A percentile compares a stretch with the other conserved stretches of the same genome.
phyloP scores from a whole-genome alignment of 192 early-diverging fungal genomes.

The Coemansia asiatica region DNA sequence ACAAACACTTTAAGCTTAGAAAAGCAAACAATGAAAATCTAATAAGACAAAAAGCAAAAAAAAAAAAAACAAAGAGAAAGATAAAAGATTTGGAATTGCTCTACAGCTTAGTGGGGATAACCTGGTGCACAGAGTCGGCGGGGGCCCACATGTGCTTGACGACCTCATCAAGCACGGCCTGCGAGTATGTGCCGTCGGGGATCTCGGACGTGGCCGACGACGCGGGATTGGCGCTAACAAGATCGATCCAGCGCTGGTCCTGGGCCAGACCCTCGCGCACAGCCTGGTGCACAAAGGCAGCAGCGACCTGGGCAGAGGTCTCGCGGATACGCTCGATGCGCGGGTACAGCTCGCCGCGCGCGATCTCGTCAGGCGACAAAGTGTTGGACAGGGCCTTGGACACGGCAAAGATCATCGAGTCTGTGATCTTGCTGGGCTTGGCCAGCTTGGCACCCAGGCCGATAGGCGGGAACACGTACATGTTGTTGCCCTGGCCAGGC shows the following conservation, averaged over 20 bases:
- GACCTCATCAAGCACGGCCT: constrained; percentile 44
- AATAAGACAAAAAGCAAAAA: background rate
- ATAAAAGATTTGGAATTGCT: background rate
- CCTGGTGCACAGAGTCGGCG: constrained; percentile 27
- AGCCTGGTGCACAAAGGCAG: constrained; percentile 72
- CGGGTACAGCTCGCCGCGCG: constrained; percentile 79
- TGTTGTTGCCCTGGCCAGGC: constrained; percentile 92
- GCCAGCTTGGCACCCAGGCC: constrained; percentile 84
- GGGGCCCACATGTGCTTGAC: constrained; percentile 50
- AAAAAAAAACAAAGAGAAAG: background rate
- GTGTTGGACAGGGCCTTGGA: constrained; percentile 77
- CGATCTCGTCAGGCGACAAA: constrained; percentile 67
- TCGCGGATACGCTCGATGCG: constrained; percentile 82
- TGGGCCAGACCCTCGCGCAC: constrained; percentile 63
- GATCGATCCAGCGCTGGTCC: constrained; percentile 52
- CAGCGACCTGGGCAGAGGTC: constrained; percentile 76
- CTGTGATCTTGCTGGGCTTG: constrained; percentile 67
- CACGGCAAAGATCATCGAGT: constrained; percentile 79
- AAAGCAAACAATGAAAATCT: background rate
- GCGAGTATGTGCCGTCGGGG: constrained; percentile 49
- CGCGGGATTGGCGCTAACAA: constrained; percentile 50
- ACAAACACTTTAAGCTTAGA: background rate
- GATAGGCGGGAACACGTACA: constrained; percentile 96
- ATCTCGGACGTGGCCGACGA: constrained; percentile 21
- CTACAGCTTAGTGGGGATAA: constrained; percentile 47